Evolutionary conservation across 2,329 filamentous ascomycete species (phyloP), one percentile per base, ranked within the genome.

Genomic region (Pseudocercospora eumusae): DNA sequence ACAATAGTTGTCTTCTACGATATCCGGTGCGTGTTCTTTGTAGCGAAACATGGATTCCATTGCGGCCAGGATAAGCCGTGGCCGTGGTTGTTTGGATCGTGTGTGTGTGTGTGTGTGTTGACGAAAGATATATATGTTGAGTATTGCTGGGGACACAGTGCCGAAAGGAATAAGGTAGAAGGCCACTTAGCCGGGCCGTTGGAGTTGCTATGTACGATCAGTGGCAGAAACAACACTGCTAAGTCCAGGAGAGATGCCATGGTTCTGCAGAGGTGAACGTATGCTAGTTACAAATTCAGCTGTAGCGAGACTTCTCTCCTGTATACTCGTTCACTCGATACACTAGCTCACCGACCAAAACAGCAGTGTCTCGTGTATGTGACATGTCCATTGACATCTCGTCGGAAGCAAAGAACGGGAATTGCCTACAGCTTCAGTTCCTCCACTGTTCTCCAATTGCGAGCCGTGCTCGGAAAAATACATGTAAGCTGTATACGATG

Each of bases 1-100:
- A 23, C 60, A 21, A 50, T 62, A 62, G 55, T 59, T 36, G 52
- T 59, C 60, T 27, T 27, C 49, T n/a, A 59, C 59, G 40, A 62
- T 25, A 27, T 27, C 50, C 4, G 60, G 55, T n/a, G 56, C 60
- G 56, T 40, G 21, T 50, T 62, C 56, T 33, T 56, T 55, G 31
- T 27, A 54, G n/a, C 45, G 42, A 42, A 54, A 62, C 60, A 62
- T 62, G 60, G 60, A 23, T 47, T 31, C 60, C 60, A 62, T 21
- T 23, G 23, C 25, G 58, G 58, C 58, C 60, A 62, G 9, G 44
- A 13, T 11, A 59, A 25, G 6, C 60, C 61, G 52, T 63, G 56
- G 20, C n/a, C n/a, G n/a, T n/a, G n/a, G n/a, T 57, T 56, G 36
- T 67, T 67, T 11, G 66, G 66, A 58, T 66, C 60, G 28, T 45